phyloP scores from a whole-genome alignment of 768 basidiomycete species.

The Mrakia hoshinonis region DNA sequence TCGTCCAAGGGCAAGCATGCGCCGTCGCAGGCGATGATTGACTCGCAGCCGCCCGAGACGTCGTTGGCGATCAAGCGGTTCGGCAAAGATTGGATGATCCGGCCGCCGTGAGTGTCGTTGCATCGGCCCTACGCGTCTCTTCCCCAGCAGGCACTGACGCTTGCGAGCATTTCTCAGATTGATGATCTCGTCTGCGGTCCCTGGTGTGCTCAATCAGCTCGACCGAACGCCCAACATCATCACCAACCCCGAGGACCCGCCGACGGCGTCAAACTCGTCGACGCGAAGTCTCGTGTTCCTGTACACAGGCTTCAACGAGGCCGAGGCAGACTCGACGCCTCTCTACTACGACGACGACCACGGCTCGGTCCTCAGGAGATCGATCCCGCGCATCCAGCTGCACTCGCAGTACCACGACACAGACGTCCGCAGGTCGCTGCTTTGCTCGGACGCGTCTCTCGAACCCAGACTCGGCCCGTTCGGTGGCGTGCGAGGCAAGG shows the following conservation, averaged over 20 bases:
- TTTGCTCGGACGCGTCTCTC: constrained; percentile 1
- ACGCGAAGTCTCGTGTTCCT: constrained; percentile 9
- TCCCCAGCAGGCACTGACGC: not conserved
- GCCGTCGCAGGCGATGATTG: too few relatives aligned
- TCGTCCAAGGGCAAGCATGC: not conserved
- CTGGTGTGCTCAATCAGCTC: constrained; percentile 21
- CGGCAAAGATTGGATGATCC: not conserved
- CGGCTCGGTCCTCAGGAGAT: constrained; percentile 7
- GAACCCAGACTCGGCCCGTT: not conserved
- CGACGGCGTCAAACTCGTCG: constrained; percentile 18
- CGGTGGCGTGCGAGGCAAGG: constrained; percentile 11
- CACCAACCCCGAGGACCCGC: not conserved
- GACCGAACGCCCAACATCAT: constrained; percentile 13
- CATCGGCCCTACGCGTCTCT: not conserved
- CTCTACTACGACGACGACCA: constrained; percentile 11
- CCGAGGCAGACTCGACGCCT: not conserved
- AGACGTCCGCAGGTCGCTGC: constrained; percentile 5
- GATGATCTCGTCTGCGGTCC: not conserved
- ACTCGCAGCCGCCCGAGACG: not conserved
- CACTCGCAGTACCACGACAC: not conserved
- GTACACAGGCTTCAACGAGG: constrained; percentile 11
- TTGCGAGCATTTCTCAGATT: not conserved
- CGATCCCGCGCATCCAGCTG: constrained; percentile 9
- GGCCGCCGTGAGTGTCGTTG: not conserved
- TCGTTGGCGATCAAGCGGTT: not conserved